Base-by-base conservation (phyloP, 108 stramenopile genomes). In the Epipyxis sp. region DNA sequence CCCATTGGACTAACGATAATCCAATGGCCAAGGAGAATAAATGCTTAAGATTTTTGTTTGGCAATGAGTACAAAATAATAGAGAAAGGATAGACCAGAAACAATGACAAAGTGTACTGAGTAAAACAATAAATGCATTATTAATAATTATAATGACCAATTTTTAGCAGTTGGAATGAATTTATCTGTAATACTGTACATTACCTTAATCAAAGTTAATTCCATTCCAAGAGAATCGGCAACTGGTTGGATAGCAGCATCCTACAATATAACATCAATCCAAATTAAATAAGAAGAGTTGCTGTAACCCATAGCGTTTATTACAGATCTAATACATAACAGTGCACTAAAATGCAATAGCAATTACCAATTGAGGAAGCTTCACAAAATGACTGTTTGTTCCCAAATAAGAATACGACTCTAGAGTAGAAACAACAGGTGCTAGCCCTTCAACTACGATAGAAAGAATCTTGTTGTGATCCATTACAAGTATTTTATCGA, bases 1-100 rank as follows among this genome's bases (percentile, higher is more conserved):
- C 92, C 71, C 71, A 74, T 32, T 74, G 71, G 42, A 74, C 50
- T 32, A 95, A 77, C 78, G 93, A 95, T 27, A 90, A 90, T 42
- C 94, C 94, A 42, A 93, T 86, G 44, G 93, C 61, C 78, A 95
- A 93, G 81, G 91, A 91, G 80, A 92, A 93, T 6, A 93, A 25
- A 76, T 95, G 94, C 78, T 92, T 90, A 3, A 89, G 69, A 78
- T 86, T 87, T 40, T 92, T 92, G 69, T 89, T 88, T 0, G 94
- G 94, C 40, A 93, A 89, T 0, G 72, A 71, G 39, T 81, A 84
- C 91, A 95, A 92, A 69, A 93, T 92, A 77, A 93, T 62, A 40
- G 91, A 92, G 16, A 93, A 88, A 42, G 92, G 92, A 81, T 95
- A 95, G 87, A 92, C 92, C 45, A 91, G 59, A 76, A 93, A 90